Evolutionary conservation across 495 filamentous ascomycete species (phyloP).

Genomic region (Lepidopterella palustris): DNA sequence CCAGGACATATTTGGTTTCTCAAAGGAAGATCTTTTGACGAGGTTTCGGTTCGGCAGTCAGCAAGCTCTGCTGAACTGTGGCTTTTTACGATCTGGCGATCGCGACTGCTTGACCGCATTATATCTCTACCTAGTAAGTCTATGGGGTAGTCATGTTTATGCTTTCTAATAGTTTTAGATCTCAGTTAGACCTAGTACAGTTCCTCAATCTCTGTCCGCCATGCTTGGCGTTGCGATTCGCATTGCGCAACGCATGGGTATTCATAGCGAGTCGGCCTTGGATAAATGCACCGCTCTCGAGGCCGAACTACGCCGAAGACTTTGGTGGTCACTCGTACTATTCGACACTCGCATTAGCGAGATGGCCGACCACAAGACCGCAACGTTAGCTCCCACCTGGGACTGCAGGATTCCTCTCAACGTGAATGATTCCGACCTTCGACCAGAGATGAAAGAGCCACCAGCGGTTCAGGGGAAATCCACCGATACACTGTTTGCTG

Average conservation of each 20-base stretch:
- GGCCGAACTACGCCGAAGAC: constrained; percentile 51
- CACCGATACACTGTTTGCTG: constrained; percentile 49
- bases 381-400: constrained; percentile 46
- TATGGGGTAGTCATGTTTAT: constrained; percentile 6
- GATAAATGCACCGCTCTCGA: constrained; percentile 41
- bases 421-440: constrained; percentile 51
- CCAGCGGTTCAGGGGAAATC: constrained; percentile 35
- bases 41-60: constrained; percentile 50
- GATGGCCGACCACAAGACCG: constrained; percentile 36
- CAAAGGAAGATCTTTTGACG: constrained; percentile 42
- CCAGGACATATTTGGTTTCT: constrained; percentile 36
- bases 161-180: constrained; percentile 40
- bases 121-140: constrained; percentile 52
- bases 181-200: constrained; percentile 40
- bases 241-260: constrained; percentile 49
- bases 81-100: constrained; percentile 43
- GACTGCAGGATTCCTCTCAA: constrained; percentile 50
- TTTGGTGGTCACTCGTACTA: constrained; percentile 53
- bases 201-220: constrained; percentile 49
- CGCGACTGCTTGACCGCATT: constrained; percentile 54
- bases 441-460: constrained; percentile 43
- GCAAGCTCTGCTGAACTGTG: constrained; percentile 47
- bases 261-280: constrained; percentile 43
- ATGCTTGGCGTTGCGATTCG: constrained; percentile 49
- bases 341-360: constrained; percentile 50